Base-by-base conservation (phyloP, 1,284 basidiomycete species). In the Anthracocystis panici-leucophaei region DNA sequence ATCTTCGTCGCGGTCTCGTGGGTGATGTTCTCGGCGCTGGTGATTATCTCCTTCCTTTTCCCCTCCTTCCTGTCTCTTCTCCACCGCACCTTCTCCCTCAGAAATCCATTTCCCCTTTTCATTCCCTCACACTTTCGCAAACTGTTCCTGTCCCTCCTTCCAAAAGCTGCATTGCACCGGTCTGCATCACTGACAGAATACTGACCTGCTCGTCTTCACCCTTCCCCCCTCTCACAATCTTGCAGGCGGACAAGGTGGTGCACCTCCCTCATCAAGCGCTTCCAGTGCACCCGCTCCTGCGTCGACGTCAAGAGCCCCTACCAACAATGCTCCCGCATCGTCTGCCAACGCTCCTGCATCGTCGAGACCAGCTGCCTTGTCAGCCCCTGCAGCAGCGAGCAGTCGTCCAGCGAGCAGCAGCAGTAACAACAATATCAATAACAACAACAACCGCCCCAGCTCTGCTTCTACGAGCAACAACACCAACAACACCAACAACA, bases 1-100 rank as follows among this genome's bases (percentile, higher is more conserved):
- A 59, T 40, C 46, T 57, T 40, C 65, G 57, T 65, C 71, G 71
- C 27, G 71, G 71, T 42, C 48, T 74, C 23, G 58, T 74, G 25
- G 71, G 71, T 46, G 71, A 74, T 23, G n/a, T 74, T 52, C 29
- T 74, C 51, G 71, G 70, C 49, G 70, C 70, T 68, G 70, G 71
- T 74, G 62, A 74, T 57, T 74, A 74, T 74, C 65, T 48, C 56
- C 55, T n/a, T 35, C 58, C 46, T 27, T 35, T 27, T 48, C 25
- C 48, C 16, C 48, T 16, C 8, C 21, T 38, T 10, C 40, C 25
- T 20, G 35, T 16, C 31, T 51, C 38, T 44, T 31, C 33, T 16
- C 25, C 50, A 23, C 20, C 49, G 3, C 35, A 31, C 40, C n/a
- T 21, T 38, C 25, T 16, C 20, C 46, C n/a, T 33, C 21, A 2